A percentile compares a stretch with the other conserved stretches of the same genome.
phyloP scores from a whole-genome alignment of 2,329 filamentous ascomycete species.

The Fusarium albidum region DNA sequence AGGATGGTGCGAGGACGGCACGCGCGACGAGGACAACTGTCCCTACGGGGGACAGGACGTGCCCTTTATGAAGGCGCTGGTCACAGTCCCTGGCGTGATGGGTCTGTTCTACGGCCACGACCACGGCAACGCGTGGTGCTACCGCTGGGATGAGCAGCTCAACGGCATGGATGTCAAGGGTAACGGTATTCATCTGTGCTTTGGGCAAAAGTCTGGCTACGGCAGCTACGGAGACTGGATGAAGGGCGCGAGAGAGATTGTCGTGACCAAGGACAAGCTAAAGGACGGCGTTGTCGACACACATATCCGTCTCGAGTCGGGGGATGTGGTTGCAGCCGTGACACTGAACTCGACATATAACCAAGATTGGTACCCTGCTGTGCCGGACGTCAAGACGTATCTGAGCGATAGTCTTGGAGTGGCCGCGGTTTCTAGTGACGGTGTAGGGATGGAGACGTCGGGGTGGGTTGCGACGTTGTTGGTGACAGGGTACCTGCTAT shows the following conservation, averaged over 20 bases:
- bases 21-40: conserved; percentile 46
- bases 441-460: too few relatives aligned
- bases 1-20: conserved; percentile 54
- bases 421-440: too few relatives aligned
- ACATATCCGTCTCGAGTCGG: conserved; percentile 68
- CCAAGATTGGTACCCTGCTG: conserved; percentile 59
- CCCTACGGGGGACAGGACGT: conserved; percentile 60
- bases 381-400: conserved; percentile 48
- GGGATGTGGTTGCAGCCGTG: conserved; percentile 59
- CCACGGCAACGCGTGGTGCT: conserved; percentile 69
- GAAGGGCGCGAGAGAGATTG: conserved; percentile 66
- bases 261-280: conserved; percentile 54
- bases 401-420: conserved; percentile 5
- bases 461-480: too few relatives aligned
- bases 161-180: conserved; percentile 47
- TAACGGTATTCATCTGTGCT: conserved; percentile 60
- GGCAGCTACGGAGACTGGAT: conserved; percentile 74
- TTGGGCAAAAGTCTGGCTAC: conserved; percentile 73
- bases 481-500: too few relatives aligned
- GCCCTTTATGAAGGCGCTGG: conserved; percentile 69
- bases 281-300: conserved; percentile 57
- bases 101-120: conserved; percentile 72
- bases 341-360: conserved; percentile 68
- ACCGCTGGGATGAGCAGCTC: conserved; percentile 53
- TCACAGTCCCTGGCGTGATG: conserved; percentile 61